Conservation (phyloP, 331 rosid genomes). For the Erythrophleum ivorense region DNA sequence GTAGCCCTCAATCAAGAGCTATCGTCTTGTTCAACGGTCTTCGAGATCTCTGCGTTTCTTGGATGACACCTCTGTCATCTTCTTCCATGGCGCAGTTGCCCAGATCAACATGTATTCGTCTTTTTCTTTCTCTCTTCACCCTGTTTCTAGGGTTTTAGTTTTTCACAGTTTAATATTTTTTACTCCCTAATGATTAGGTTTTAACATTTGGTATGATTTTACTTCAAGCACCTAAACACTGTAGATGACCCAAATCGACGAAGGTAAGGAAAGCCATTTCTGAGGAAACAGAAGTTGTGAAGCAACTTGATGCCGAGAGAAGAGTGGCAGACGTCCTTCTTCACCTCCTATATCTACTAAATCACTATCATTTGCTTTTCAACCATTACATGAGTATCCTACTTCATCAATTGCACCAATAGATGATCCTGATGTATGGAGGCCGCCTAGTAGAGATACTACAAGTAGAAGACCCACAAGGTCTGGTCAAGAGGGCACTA, state of each 20-base stretch:
- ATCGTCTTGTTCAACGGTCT: too few species aligned
- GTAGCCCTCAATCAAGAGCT: too few species aligned
- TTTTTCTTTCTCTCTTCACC: background rate
- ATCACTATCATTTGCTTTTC: conserved; percentile 78
- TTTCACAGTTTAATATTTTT: background rate
- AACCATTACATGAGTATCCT: conserved; percentile 96
- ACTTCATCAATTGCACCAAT: conserved; percentile 77
- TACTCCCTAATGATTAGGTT: background rate
- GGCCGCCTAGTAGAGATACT: conserved; percentile 92
- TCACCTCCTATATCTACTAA: conserved; percentile 83
- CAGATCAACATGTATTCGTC: conserved; percentile 85
- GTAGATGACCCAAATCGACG: conserved; percentile 98
- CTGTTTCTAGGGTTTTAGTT: conserved; percentile 8
- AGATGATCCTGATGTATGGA: conserved; percentile 99
- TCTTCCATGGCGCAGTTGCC: conserved; percentile 93
- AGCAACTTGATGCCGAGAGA: conserved; percentile 89
- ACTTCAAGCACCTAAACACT: conserved; percentile 70
- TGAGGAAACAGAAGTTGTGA: conserved; percentile 93
- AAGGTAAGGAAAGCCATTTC: conserved; percentile 88
- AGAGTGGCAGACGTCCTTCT: conserved; percentile 66
- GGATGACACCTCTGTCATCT: conserved; percentile 86
- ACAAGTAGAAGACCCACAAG: conserved; percentile 65
- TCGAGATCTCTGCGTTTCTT: too few species aligned
- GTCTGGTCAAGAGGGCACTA: conserved; percentile 60
- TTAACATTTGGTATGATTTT: conserved; percentile 28